phyloP scores from a whole-genome alignment of 345 rosid genomes.

The Moringa oleifera region DNA sequence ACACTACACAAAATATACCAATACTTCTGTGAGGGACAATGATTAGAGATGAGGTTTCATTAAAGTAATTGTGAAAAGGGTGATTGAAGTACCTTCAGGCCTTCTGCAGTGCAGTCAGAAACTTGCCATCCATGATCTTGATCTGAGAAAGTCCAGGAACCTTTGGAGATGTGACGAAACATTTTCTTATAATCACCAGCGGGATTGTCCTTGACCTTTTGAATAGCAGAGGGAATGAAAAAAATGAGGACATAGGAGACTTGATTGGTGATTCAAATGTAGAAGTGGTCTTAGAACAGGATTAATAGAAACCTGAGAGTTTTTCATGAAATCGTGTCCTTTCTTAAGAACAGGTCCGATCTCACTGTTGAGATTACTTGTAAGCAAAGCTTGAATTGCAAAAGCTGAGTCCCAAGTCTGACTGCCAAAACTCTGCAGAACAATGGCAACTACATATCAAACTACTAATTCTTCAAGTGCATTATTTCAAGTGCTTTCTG shows the following conservation, averaged over 20 bases:
- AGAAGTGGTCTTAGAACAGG: too few relatives aligned
- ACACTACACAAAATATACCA: conserved; percentile 39
- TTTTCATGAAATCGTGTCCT: conserved; percentile 50
- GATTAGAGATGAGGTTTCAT: too few relatives aligned
- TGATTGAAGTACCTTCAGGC: conserved; percentile 13
- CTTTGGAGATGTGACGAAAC: conserved; percentile 31
- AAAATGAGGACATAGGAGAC: too few relatives aligned
- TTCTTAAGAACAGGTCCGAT: conserved; percentile 40
- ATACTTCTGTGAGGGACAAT: too few relatives aligned
- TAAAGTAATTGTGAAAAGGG: not conserved
- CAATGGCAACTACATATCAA: too few relatives aligned
- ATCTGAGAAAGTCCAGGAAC: conserved; percentile 32
- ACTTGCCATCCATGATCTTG: conserved; percentile 36
- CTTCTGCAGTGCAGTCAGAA: conserved; percentile 32
- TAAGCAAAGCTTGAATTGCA: conserved; percentile 51
- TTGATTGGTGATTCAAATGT: conserved; percentile 9
- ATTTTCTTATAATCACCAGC: conserved; percentile 20
- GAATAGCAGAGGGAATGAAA: too few relatives aligned
- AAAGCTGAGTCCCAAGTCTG: conserved; percentile 68
- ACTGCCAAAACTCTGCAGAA: conserved; percentile 45
- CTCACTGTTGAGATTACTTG: conserved; percentile 34
- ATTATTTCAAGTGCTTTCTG: not conserved
- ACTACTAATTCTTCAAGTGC: too few relatives aligned
- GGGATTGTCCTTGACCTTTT: conserved; percentile 16
- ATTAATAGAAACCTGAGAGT: conserved; percentile 42